Percentiles rank a stretch among this genome's conserved stretches.
These are phyloP conservation scores for Symbiodinium natans DNA, from an alignment of 73 alveolate genomes.

Conservation along the genomic window DNA sequence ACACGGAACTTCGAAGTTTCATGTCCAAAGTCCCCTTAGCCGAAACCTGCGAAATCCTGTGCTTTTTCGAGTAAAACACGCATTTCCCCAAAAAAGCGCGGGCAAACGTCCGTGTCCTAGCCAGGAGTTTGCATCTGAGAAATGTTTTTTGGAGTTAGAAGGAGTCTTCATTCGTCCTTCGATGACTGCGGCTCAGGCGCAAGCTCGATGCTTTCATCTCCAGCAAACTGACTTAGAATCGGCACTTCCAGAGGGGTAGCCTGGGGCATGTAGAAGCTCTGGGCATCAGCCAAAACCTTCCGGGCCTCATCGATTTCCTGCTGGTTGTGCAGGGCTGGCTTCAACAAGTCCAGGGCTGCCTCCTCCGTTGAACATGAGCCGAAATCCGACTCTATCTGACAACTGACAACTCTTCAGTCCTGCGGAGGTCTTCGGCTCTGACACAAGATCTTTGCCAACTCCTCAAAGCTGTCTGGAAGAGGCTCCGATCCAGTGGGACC, in stretches of 20 bases:
- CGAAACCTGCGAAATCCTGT: too few species aligned
- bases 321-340: not conserved
- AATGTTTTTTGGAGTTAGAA: too few species aligned
- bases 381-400: not conserved
- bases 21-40: too few species aligned
- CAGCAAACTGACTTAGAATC: not conserved
- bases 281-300: not conserved
- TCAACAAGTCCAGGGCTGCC: slow-evolving; percentile 13
- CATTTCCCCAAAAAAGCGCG: too few species aligned
- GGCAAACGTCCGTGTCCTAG: too few species aligned
- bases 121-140: too few species aligned
- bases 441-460: slow-evolving; percentile 35
- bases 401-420: not conserved
- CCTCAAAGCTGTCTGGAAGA: slow-evolving; percentile 6
- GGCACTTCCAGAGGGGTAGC: not conserved
- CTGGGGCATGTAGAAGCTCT: not conserved
- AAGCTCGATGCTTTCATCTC: not conserved
- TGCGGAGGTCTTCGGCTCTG: not conserved
- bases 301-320: not conserved
- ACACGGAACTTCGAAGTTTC: too few species aligned
- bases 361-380: not conserved
- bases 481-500: not conserved
- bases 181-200: not conserved
- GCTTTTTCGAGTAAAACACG: too few species aligned
- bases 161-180: not conserved